phyloP scores from a whole-genome alignment of 129 eudicot genomes.

The Lactuca sativa region DNA sequence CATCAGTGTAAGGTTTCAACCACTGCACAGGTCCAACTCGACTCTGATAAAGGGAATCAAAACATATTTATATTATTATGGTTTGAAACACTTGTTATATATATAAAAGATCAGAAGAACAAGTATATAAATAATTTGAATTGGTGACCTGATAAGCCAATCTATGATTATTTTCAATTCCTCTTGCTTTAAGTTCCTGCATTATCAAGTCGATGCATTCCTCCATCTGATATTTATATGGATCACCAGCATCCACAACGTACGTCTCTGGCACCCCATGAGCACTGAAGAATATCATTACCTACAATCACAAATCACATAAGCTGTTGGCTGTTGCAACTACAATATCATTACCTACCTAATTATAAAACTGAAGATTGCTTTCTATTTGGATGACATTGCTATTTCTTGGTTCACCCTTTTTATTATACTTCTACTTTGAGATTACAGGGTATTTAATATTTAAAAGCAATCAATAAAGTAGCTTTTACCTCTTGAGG shows the following conservation, averaged over 20 bases:
- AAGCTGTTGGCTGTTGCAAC: no score
- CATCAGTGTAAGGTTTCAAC: slow-evolving; percentile 94
- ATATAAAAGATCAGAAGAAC: not conserved
- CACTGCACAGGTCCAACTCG: slow-evolving; percentile 94
- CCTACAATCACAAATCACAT: slow-evolving; percentile 34
- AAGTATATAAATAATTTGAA: not conserved
- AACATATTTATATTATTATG: not conserved
- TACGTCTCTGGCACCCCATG: slow-evolving; percentile 93
- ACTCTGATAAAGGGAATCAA: slow-evolving; percentile 51
- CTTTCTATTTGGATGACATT: no score
- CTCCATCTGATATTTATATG: slow-evolving; percentile 89
- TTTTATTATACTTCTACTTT: no score
- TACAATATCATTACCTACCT: no score
- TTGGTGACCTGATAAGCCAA: slow-evolving; percentile 75
- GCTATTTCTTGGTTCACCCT: no score
- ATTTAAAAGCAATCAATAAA: slow-evolving; percentile 4
- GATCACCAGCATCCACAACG: slow-evolving; percentile 85
- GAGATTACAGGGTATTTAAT: no score
- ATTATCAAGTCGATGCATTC: slow-evolving; percentile 76
- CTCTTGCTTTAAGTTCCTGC: slow-evolving; percentile 83
- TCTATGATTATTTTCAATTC: slow-evolving; percentile 57
- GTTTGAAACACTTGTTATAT: not conserved
- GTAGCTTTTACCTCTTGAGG: slow-evolving; percentile 61
- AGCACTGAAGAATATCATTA: slow-evolving; percentile 90
- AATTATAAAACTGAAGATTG: no score